These are phyloP conservation scores for Hibiscus syriacus DNA, from an alignment of 345 rosid genomes.

Conservation along the genomic window DNA sequence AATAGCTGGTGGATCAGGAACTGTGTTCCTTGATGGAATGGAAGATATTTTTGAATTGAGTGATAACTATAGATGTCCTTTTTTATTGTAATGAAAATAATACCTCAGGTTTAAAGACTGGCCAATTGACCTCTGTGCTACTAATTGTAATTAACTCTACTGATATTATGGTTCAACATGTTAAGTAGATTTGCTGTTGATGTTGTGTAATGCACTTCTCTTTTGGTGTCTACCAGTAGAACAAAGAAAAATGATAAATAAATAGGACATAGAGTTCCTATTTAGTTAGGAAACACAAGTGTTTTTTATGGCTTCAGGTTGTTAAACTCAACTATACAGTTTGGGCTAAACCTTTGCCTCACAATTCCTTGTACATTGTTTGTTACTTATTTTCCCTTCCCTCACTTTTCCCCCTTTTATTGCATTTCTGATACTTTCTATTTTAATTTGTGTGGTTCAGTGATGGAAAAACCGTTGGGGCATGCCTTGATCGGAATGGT, in stretches of 20 bases:
- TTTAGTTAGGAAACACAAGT: background rate
- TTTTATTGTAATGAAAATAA: background rate
- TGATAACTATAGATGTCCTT: background rate
- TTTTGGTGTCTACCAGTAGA: background rate
- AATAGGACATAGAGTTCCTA: background rate
- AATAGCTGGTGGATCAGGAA: background rate
- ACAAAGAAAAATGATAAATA: background rate
- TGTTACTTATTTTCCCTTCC: conserved; percentile 6
- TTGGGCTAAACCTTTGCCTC: background rate
- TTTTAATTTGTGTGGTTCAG: conserved; percentile 44
- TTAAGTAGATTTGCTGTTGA: conserved; percentile 1
- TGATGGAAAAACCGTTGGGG: conserved; percentile 99
- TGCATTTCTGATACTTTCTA: conserved; percentile 27
- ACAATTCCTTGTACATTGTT: background rate
- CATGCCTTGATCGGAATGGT: conserved; percentile 95
- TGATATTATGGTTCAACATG: background rate
- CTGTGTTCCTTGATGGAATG: background rate
- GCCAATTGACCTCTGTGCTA: background rate
- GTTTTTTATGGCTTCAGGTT: background rate
- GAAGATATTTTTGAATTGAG: background rate
- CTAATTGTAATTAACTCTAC: background rate
- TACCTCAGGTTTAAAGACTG: background rate
- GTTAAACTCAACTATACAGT: background rate
- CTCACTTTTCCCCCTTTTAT: conserved; percentile 15
- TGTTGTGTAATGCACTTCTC: background rate